Percentiles rank a stretch among this genome's conserved stretches.
phyloP scores from a whole-genome alignment of 2,329 filamentous ascomycete species.

The Fusarium stilboides region DNA sequence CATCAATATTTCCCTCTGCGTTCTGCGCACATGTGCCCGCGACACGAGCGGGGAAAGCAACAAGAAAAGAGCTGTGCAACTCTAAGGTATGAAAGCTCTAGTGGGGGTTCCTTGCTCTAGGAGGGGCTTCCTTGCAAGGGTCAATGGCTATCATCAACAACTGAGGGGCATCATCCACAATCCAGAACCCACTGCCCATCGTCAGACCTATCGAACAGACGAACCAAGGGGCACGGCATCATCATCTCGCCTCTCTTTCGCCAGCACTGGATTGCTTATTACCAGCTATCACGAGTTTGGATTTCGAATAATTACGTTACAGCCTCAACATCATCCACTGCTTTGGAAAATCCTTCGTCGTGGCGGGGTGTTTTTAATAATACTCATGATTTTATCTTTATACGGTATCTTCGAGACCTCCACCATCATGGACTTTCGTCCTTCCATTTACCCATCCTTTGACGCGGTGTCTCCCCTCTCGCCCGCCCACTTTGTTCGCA shows the following conservation, averaged over 20 bases:
- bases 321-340: slow-evolving; percentile 7
- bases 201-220: slow-evolving; percentile 37
- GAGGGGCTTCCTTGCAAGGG: slow-evolving; percentile 38
- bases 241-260: slow-evolving; percentile 39
- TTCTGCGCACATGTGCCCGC: slow-evolving; percentile 30
- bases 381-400: slow-evolving; percentile 35
- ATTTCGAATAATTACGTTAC: slow-evolving; percentile 34
- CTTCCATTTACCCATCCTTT: slow-evolving; percentile 32
- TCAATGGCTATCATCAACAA: slow-evolving; percentile 34
- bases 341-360: background rate
- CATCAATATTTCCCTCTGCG: slow-evolving; percentile 17
- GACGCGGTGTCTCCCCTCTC: slow-evolving; percentile 17
- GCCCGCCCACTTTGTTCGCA: slow-evolving; percentile 28
- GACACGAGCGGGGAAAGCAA: slow-evolving; percentile 38
- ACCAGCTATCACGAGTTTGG: slow-evolving; percentile 33
- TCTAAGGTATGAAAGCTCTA: slow-evolving; percentile 30
- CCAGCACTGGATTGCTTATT: slow-evolving; percentile 19
- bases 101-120: slow-evolving; percentile 30
- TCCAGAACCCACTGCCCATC: slow-evolving; percentile 38
- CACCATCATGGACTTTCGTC: slow-evolving; percentile 38
- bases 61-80: slow-evolving; percentile 22
- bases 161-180: slow-evolving; percentile 44
- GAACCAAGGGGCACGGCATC: slow-evolving; percentile 38
- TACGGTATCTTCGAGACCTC: slow-evolving; percentile 12
- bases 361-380: slow-evolving; percentile 10